Evolutionary conservation across 345 rosid genomes (phyloP).

Genomic region (Camelina laxa): DNA sequence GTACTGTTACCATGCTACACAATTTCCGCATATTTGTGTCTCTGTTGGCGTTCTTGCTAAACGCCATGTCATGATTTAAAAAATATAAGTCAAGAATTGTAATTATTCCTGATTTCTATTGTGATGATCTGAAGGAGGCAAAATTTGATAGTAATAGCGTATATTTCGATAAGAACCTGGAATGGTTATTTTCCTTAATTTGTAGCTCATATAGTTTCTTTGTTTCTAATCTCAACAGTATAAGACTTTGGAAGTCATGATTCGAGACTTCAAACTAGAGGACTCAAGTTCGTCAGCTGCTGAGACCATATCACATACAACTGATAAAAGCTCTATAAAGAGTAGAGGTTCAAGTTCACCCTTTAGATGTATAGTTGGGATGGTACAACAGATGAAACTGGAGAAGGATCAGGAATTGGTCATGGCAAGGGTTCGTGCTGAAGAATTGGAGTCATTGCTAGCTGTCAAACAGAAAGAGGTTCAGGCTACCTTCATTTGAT

Average conservation of each 20-base stretch:
- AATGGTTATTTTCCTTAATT: constrained; percentile 15
- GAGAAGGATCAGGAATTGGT: constrained; percentile 88
- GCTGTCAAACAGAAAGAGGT: constrained; percentile 84
- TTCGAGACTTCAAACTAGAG: constrained; percentile 63
- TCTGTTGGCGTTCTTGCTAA: constrained; percentile 15
- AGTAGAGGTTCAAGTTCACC: constrained; percentile 93
- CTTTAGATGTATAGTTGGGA: constrained; percentile 83
- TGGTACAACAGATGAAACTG: constrained; percentile 83
- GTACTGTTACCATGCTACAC: neutral
- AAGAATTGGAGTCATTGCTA: constrained; percentile 69
- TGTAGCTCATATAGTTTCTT: constrained; percentile 25
- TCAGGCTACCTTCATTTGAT: constrained; percentile 16
- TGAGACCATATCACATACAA: constrained; percentile 49
- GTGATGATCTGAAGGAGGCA: constrained; percentile 20
- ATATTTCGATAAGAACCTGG: constrained; percentile 14
- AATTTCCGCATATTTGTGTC: neutral
- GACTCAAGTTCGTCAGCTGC: constrained; percentile 52
- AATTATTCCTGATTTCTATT: neutral
- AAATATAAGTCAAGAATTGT: neutral
- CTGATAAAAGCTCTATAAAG: constrained; percentile 60
- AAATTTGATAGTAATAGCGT: constrained; percentile 9
- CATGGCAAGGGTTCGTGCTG: constrained; percentile 61
- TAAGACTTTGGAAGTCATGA: constrained; percentile 77
- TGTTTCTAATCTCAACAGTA: constrained; percentile 58
- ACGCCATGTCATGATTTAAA: constrained; percentile 15